Base-by-base conservation (phyloP, 179 eudicot species). In the Corrigiola litoralis region DNA sequence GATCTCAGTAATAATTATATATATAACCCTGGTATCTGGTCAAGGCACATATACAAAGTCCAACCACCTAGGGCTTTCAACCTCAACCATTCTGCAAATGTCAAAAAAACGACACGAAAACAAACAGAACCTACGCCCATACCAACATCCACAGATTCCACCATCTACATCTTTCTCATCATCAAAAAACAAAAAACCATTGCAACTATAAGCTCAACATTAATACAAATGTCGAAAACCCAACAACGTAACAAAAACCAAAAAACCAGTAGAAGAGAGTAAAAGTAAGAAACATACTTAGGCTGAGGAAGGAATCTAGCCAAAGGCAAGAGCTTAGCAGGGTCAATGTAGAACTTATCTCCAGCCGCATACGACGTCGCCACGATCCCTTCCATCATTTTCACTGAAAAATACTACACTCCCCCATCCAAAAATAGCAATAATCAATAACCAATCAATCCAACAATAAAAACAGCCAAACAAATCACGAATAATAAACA, bases 271-370 rank as follows among this genome's bases (percentile, higher is more conserved):
- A n/a, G n/a, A 8, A 50, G 17, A 55, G 13, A 16, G 17, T 13
- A 5, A 7, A 42, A 48, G 3, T 34, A 17, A 45, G 69, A 40
- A 32, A 71, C 95, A 57, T 90, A 92, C 95, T 92, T 92, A 4
- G 96, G 96, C 78, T 85, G 98, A 0, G 96, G 84, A 67, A 92
- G 96, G 72, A 87, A 92, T 83, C 98, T 84, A 1, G 95, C 70
- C 71, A 88, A 75, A 10, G 97, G 96, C 75, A 88, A 58, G 21
- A 90, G 87, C 73, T 88, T 90, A 49, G 82, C 80, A 45, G 95
- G 88, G 59, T 90, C 97, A 58, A 90, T 87, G 73, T 74, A 92
- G 75, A 90, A 90, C 77, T 92, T 92, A 68, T 90, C 98, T 0
- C 98, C 97, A 0, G 87, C 62, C 1, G 85, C 13, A 60, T 92